phyloP scores from a whole-genome alignment of 495 filamentous ascomycete species.

The Penicilliopsis zonata region DNA sequence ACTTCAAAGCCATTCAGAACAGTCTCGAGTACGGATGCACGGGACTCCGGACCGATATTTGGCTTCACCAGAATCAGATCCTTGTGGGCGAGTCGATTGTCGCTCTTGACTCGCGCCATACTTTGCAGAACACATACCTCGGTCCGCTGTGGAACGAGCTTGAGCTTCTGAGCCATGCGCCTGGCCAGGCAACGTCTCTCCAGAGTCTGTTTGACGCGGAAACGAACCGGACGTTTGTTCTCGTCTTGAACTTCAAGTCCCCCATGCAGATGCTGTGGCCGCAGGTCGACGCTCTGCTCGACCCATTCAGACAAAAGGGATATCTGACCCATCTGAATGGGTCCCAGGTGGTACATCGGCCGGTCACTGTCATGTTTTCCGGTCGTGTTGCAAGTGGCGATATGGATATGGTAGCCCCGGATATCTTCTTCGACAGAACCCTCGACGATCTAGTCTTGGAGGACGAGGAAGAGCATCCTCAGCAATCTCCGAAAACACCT shows the following conservation, averaged over 20 bases:
- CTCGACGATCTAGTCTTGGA: constrained; percentile 24
- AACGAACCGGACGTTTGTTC: constrained; percentile 12
- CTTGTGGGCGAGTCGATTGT: constrained; percentile 47
- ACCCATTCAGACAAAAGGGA: constrained; percentile 41
- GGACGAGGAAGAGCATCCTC: not conserved
- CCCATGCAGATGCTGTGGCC: constrained; percentile 36
- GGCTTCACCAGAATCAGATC: constrained; percentile 40
- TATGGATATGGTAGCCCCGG: constrained; percentile 37
- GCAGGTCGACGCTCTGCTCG: constrained; percentile 31
- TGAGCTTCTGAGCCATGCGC: constrained; percentile 16
- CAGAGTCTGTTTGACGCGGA: constrained; percentile 45
- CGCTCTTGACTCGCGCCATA: constrained; percentile 40
- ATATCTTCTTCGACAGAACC: constrained; percentile 60
- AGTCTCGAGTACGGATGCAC: constrained; percentile 41
- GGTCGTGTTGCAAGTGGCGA: constrained; percentile 48
- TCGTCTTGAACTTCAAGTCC: constrained; percentile 32
- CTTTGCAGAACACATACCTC: constrained; percentile 52
- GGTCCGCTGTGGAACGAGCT: constrained; percentile 49
- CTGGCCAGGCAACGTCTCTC: not conserved
- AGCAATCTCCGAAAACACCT: not conserved
- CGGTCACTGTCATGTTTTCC: constrained; percentile 62
- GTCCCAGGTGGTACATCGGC: constrained; percentile 27
- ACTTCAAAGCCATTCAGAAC: constrained; percentile 44
- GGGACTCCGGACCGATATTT: constrained; percentile 68
- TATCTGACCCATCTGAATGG: constrained; percentile 48